Evolutionary conservation across 1,284 basidiomycete species (phyloP), one percentile per base, ranked within the genome.

Genomic region (Malassezia sp.): DNA sequence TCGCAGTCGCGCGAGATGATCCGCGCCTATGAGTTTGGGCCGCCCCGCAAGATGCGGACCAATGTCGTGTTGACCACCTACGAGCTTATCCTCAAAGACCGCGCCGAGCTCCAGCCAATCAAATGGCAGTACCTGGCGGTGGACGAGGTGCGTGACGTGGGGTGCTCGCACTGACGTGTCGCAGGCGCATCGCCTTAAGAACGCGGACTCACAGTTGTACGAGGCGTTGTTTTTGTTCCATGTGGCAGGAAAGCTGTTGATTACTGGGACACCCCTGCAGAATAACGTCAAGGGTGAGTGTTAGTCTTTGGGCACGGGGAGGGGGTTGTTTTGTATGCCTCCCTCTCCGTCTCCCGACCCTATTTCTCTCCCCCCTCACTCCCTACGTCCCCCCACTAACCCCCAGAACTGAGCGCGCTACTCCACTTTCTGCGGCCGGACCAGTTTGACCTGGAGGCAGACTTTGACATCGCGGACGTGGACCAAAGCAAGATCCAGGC

Each of bases 361-460:
- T 10, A 9, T 23, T 42, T 28, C 39, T 10, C 18, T 34, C 20
- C 11, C 26, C 31, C 11, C 11, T 26, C 28, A 29, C 28, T n/a
- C n/a, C 7, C n/a, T 24, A 32, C 41, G 51, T 45, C 42, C 54
- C 49, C 35, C 9, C 64, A 89, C n/a, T n/a, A n/a, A n/a, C n/a
- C n/a, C n/a, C n/a, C n/a, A n/a, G 93, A 99, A 72, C 76, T 99
- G 18, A 76, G 96, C 31, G 87, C 93, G 12, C 74, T 97, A 61
- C 93, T 97, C 82, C 93, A 99, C 71, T 99, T 99, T 77, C 75
- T 97, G 53, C 91, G 93, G 81, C 93, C 93, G 4, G 90, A 96
- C 63, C 86, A 89, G 74, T 97, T 90, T 83, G 71, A 74, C 36
- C 61, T 71, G 31, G 88, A 87, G 27, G 60, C 63, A 72, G 90